Conservation (phyloP, 2,329 filamentous ascomycete species). For the Microcyclospora pomicola region DNA sequence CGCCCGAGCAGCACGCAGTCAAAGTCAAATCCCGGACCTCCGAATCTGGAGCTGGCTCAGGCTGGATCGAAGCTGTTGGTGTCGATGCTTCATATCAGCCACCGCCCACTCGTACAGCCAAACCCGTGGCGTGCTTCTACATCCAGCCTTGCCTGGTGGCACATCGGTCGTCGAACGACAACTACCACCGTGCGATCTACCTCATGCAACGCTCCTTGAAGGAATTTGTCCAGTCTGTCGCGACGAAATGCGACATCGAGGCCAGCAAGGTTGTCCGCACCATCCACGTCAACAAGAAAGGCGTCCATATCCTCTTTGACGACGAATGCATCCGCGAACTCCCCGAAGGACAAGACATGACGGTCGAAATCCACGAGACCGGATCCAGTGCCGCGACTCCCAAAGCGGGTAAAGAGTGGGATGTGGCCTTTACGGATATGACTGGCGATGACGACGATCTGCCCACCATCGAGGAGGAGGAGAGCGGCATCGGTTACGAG, state of each 20-base stretch:
- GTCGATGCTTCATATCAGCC: constrained; percentile 79
- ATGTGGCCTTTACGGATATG: constrained; percentile 33
- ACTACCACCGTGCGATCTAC: constrained; percentile 76
- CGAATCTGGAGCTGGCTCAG: constrained; percentile 52
- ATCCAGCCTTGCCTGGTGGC: constrained; percentile 45
- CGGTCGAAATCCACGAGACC: constrained; percentile 54
- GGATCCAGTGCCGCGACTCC: constrained; percentile 27
- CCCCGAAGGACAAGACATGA: constrained; percentile 83
- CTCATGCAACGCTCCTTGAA: constrained; percentile 60
- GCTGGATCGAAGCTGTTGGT: constrained; percentile 82
- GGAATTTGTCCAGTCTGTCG: constrained; percentile 60
- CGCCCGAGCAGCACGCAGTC: constrained; percentile 32
- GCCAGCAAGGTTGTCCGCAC: constrained; percentile 55
- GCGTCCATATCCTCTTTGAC: constrained; percentile 73
- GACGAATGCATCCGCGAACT: constrained; percentile 77
- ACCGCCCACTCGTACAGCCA: constrained; percentile 55
- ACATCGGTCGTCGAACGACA: constrained; percentile 36
- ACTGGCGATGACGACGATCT: constrained; percentile 35
- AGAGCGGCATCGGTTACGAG: constrained; percentile 35
- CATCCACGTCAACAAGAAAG: constrained; percentile 58
- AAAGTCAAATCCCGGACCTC: constrained; percentile 45
- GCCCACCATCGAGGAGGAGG: constrained; percentile 18
- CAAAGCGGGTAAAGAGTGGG: constrained; percentile 38
- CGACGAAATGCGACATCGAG: constrained; percentile 70
- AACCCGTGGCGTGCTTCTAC: constrained; percentile 81